These are phyloP conservation scores for Candida xyloterini DNA, from an alignment of 805 yeast genomes.

Conservation along the genomic window DNA sequence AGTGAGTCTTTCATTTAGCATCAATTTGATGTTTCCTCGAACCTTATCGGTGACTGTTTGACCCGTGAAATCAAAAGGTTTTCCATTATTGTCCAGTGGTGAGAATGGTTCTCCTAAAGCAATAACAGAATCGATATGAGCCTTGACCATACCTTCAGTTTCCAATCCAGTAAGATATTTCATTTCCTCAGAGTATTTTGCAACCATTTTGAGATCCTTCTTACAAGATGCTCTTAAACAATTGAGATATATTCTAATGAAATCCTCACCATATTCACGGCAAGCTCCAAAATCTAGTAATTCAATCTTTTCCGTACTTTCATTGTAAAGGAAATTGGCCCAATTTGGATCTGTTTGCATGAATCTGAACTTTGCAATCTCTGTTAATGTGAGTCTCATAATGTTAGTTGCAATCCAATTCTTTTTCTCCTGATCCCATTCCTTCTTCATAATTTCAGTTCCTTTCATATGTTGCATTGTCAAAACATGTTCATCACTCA, in stretches of 20 bases:
- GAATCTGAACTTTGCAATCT: constrained; percentile 77
- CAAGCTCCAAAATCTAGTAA: constrained; percentile 95
- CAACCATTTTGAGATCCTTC: constrained; percentile 62
- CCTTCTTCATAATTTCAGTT: constrained; percentile 71
- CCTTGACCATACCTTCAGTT: constrained; percentile 79
- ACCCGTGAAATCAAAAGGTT: constrained; percentile 63
- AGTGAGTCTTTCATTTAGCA: constrained; percentile 86
- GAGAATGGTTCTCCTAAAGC: constrained; percentile 92
- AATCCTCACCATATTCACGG: constrained; percentile 66
- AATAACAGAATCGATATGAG: constrained; percentile 87
- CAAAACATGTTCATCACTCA: constrained; percentile 77
- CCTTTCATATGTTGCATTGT: constrained; percentile 92
- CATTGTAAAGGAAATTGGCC: constrained; percentile 93
- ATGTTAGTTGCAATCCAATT: constrained; percentile 82
- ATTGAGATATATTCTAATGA: constrained; percentile 64
- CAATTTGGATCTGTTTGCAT: constrained; percentile 99
- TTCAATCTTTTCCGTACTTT: constrained; percentile 68
- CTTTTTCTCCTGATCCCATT: constrained; percentile 68
- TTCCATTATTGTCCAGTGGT: constrained; percentile 44
- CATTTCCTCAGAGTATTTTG: constrained; percentile 61
- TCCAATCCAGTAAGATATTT: constrained; percentile 94
- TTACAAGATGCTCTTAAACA: constrained; percentile 73
- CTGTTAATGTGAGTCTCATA: constrained; percentile 82
- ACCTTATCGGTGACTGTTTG: constrained; percentile 96
- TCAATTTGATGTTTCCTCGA: constrained; percentile 77